These are phyloP conservation scores for Heterotrichella gracilis DNA, from an alignment of 352 stramenopile genomes.

Conservation along the genomic window DNA sequence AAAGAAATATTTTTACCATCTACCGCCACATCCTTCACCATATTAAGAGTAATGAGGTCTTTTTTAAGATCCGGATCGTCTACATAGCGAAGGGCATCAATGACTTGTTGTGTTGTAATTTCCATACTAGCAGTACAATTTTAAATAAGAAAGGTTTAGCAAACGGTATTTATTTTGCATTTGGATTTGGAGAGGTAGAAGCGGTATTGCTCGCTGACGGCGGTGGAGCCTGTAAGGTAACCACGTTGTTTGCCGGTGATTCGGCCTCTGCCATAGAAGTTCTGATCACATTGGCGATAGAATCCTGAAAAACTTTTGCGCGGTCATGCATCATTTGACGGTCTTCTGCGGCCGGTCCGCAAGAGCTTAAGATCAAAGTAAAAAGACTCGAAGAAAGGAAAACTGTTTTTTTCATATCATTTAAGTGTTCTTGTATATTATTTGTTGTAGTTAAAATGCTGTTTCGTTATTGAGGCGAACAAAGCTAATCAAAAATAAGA, in stretches of 20 bases:
- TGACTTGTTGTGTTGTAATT: background rate
- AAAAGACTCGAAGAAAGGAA: too few species aligned
- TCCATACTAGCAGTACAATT: background rate
- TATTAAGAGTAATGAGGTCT: background rate
- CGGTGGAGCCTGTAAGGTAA: too few species aligned
- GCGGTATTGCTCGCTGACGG: too few species aligned
- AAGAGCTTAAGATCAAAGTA: background rate
- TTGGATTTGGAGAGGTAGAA: too few species aligned
- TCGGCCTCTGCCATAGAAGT: background rate
- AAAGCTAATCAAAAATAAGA: background rate
- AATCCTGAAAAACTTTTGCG: background rate
- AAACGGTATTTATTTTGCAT: too few species aligned
- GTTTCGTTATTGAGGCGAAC: too few species aligned
- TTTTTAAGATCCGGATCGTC: conserved; percentile 4
- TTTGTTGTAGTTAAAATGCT: too few species aligned
- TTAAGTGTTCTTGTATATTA: too few species aligned
- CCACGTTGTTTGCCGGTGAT: too few species aligned
- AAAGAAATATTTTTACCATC: conserved; percentile 4
- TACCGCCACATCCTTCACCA: background rate
- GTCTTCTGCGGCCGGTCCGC: background rate
- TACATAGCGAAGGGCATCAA: background rate
- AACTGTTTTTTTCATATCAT: too few species aligned
- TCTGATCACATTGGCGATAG: background rate
- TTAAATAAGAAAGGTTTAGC: too few species aligned
- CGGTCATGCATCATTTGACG: background rate